Evolutionary conservation across 2,329 filamentous ascomycete species (phyloP).

Genomic region (Cercospora sp.): DNA sequence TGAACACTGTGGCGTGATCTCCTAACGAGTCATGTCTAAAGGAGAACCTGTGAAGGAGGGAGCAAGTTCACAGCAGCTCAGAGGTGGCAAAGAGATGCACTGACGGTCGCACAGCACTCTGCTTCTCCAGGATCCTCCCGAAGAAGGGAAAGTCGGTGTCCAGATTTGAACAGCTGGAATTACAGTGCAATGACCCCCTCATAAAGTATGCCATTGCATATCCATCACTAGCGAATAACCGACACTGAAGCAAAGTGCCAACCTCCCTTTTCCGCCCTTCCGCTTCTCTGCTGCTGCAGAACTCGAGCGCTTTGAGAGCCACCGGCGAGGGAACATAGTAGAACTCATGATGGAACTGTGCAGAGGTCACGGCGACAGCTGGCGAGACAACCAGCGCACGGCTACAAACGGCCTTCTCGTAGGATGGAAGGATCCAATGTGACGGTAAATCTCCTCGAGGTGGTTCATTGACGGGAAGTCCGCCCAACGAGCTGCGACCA

Average conservation of each 20-base stretch:
- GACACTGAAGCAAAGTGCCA: background rate
- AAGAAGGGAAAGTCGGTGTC: slow-evolving; percentile 18
- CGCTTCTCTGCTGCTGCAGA: background rate
- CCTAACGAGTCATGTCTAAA: slow-evolving; percentile 1
- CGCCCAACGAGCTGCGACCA: background rate
- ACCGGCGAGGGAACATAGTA: background rate
- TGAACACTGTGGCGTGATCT: background rate
- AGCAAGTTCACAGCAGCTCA: slow-evolving; percentile 14
- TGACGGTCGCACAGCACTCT: slow-evolving; percentile 7
- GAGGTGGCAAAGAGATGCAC: slow-evolving; percentile 7
- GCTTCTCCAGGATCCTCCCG: slow-evolving; percentile 15
- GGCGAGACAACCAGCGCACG: background rate
- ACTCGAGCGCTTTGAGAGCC: background rate
- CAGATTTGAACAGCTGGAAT: slow-evolving; percentile 6
- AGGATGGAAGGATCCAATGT: slow-evolving; percentile 12
- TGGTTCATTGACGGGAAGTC: slow-evolving; percentile 14
- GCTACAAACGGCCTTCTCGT: slow-evolving; percentile 11
- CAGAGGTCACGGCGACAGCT: background rate
- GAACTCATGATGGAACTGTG: slow-evolving; percentile 14
- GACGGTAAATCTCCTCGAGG: slow-evolving; percentile 13
- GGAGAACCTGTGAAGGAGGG: slow-evolving; percentile 7
- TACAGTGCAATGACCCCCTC: slow-evolving; percentile 13
- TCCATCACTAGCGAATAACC: background rate
- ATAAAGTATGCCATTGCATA: slow-evolving; percentile 13
- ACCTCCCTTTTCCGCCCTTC: background rate